Evolutionary conservation across 345 rosid species (phyloP).

Genomic region (Aethionema arabicum): DNA sequence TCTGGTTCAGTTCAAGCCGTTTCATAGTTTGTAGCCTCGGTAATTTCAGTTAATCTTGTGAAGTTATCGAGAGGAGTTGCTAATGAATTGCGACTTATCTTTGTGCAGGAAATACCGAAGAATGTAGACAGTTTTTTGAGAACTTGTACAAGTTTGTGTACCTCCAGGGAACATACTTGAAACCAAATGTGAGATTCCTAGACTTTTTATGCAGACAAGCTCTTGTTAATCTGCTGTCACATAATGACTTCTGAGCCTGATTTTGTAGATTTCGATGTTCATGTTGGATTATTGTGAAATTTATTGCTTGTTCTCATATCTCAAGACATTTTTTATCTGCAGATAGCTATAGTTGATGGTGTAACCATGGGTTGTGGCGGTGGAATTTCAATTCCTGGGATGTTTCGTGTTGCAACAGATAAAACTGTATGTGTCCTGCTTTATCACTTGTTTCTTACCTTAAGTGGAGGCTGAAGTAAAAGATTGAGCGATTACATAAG

Average conservation of each 20-base stretch:
- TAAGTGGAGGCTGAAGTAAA: neutral
- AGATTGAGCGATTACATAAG: neutral
- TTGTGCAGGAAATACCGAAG: slow-evolving; percentile 66
- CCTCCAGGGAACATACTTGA: slow-evolving; percentile 82
- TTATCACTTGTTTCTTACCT: neutral
- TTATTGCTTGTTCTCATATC: slow-evolving; percentile 1
- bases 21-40: slow-evolving; percentile 11
- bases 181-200: slow-evolving; percentile 71
- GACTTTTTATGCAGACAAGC: slow-evolving; percentile 21
- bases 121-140: slow-evolving; percentile 62
- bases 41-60: slow-evolving; percentile 17
- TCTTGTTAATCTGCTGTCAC: slow-evolving; percentile 7
- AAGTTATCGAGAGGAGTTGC: slow-evolving; percentile 18
- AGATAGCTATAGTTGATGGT: slow-evolving; percentile 86
- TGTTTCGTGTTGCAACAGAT: slow-evolving; percentile 75
- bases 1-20: slow-evolving; percentile 5
- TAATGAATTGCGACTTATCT: slow-evolving; percentile 26
- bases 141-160: slow-evolving; percentile 74
- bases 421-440: slow-evolving; percentile 61
- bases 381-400: slow-evolving; percentile 75
- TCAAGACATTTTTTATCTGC: slow-evolving; percentile 23
- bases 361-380: slow-evolving; percentile 76
- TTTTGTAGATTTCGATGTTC: slow-evolving; percentile 9
- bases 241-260: neutral
- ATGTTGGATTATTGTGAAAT: neutral